phyloP scores from a whole-genome alignment of 257 asterid species.

The Rehmannia glutinosa region DNA sequence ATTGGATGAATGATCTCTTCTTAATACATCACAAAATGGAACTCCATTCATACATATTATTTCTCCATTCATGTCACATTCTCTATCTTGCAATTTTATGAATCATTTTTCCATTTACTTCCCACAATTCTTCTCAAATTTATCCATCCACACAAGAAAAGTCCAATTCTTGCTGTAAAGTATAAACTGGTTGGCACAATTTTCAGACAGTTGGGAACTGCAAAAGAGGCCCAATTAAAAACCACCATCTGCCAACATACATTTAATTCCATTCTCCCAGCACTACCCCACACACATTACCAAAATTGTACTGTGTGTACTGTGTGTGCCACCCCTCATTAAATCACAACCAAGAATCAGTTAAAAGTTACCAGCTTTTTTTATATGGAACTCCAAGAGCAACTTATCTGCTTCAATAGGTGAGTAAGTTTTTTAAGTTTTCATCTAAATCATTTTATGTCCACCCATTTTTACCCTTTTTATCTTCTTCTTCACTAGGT shows the following conservation, averaged over 20 bases:
- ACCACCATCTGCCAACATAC: not conserved
- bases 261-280: not conserved
- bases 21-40: too few species aligned
- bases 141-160: not conserved
- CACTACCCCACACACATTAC: not conserved
- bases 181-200: not conserved
- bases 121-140: not conserved
- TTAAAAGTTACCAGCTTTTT: too few species aligned
- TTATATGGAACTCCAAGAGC: not conserved
- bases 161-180: not conserved
- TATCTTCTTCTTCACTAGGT: slow-evolving; percentile 11
- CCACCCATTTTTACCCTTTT: slow-evolving; percentile 2
- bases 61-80: too few species aligned
- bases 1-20: too few species aligned
- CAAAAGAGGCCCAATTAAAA: not conserved
- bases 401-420: not conserved
- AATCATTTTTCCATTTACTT: too few species aligned
- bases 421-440: not conserved
- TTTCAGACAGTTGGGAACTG: slow-evolving; percentile 4
- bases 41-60: too few species aligned
- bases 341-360: too few species aligned
- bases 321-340: too few species aligned
- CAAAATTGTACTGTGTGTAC: not conserved
- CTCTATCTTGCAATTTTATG: too few species aligned
- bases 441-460: not conserved